phyloP scores from a whole-genome alignment of 176 grass and related monocot genomes.

The bread wheat (Triticum aestivum) region IWGSC_CS_RefSeq_v2.1 NC_057807.1:590302844-590303343 shows the following conservation, averaged over 20 bases:
- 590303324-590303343: not conserved
- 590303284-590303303: not conserved
- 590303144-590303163: not conserved
- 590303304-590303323: not conserved
- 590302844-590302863: too few species aligned
- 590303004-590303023: not conserved
- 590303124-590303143: not conserved
- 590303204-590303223: not conserved
- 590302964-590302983: not conserved
- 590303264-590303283: not conserved
- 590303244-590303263: not conserved
- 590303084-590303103: not conserved
- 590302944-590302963: not conserved
- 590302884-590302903: not conserved
- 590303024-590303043: not conserved
- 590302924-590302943: not conserved
- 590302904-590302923: not conserved
- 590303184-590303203: not conserved
- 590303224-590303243: not conserved
- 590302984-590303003: not conserved
- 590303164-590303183: constrained; percentile 44
- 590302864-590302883: not conserved
- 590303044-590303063: not conserved
- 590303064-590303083: constrained; percentile 15
- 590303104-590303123: not conserved